These are phyloP conservation scores for Butyriboletus loyo DNA, from an alignment of 768 basidiomycete genomes.

Conservation along the genomic window DNA sequence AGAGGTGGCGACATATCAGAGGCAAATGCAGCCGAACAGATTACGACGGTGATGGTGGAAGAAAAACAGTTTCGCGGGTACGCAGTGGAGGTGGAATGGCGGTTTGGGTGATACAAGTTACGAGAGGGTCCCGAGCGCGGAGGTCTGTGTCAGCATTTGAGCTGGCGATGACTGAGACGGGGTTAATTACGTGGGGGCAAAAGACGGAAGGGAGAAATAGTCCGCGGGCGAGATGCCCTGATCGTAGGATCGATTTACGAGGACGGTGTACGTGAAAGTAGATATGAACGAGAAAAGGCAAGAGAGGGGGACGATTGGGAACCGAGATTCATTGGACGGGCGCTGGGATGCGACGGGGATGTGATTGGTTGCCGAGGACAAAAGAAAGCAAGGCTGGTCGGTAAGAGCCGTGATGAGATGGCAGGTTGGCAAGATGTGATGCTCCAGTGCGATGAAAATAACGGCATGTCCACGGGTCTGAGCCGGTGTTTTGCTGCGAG, in stretches of 20 bases:
- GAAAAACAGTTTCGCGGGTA: slow-evolving; percentile 10
- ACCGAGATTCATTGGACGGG: neutral
- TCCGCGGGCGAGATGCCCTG: neutral
- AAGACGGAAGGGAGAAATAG: neutral
- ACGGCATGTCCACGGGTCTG: neutral
- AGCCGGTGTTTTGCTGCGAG: neutral
- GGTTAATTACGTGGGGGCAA: neutral
- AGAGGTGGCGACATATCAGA: slow-evolving; percentile 1
- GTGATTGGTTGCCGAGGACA: slow-evolving; percentile 2
- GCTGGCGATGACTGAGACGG: neutral
- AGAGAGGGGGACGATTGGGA: neutral
- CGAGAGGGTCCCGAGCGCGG: neutral
- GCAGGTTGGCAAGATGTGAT: neutral
- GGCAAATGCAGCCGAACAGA: neutral
- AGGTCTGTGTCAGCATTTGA: slow-evolving; percentile 5
- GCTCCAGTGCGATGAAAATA: neutral
- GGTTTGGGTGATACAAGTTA: neutral
- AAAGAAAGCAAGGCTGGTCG: neutral
- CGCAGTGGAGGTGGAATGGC: neutral
- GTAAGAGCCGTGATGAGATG: slow-evolving; percentile 5
- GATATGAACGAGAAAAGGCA: neutral
- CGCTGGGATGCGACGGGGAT: neutral
- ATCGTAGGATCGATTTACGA: neutral
- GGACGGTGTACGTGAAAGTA: neutral
- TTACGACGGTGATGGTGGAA: slow-evolving; percentile 1